phyloP scores from a whole-genome alignment of 169 alveolate species.

The Babesia sp. region DNA sequence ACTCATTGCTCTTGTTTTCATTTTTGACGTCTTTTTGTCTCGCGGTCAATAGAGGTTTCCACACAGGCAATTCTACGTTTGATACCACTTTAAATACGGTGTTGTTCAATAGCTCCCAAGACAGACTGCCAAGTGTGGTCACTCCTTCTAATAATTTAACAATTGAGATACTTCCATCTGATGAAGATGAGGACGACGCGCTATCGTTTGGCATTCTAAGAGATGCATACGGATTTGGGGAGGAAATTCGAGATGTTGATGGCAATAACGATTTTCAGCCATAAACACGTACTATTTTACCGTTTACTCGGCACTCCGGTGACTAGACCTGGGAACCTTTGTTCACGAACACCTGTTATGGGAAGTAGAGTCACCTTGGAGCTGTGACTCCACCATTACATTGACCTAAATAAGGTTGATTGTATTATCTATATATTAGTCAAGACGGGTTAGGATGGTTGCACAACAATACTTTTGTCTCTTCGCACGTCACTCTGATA shows the following conservation, averaged over 20 bases:
- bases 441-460: conserved; percentile 2
- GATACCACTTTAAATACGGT: conserved; percentile 3
- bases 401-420: no score
- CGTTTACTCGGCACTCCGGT: no score
- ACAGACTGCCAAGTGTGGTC: neutral
- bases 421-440: no score
- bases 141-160: conserved; percentile 30
- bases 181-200: conserved; percentile 51
- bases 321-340: no score
- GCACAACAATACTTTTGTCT: conserved; percentile 22
- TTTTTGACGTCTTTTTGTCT: neutral
- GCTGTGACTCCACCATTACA: no score
- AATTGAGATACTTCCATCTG: conserved; percentile 56
- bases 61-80: neutral
- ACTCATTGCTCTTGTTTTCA: neutral
- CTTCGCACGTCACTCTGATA: conserved; percentile 39
- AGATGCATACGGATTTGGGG: conserved; percentile 59
- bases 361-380: no score
- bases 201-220: conserved; percentile 36
- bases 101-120: neutral
- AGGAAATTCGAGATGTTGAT: conserved; percentile 3
- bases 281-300: no score
- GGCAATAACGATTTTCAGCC: neutral
- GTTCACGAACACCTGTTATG: no score
- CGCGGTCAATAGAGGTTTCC: neutral